Conservation (phyloP, 345 rosid genomes). For the Geranium brycei region DNA sequence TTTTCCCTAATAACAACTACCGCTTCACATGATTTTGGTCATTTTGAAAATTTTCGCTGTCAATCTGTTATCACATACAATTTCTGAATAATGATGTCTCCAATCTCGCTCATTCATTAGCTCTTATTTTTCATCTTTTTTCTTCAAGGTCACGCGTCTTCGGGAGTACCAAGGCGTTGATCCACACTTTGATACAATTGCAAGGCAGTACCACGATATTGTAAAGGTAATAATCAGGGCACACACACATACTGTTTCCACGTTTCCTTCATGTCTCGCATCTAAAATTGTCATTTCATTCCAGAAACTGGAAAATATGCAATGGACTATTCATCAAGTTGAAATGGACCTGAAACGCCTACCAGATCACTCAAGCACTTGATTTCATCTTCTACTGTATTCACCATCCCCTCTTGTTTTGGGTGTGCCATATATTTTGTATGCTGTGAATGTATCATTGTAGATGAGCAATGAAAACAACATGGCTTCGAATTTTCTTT, state of each 20-base stretch:
- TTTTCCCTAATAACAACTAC: background rate
- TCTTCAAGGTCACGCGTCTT: conserved; percentile 71
- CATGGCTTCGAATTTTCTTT: no score
- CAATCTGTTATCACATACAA: background rate
- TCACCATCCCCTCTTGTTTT: background rate
- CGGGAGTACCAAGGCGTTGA: conserved; percentile 97
- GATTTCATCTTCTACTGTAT: background rate
- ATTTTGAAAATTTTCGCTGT: no score
- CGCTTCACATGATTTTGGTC: no score
- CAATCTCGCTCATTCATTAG: conserved; percentile 1
- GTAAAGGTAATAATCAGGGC: conserved; percentile 45
- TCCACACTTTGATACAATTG: conserved; percentile 84
- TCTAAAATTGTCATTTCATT: conserved; percentile 11
- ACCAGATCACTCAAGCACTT: conserved; percentile 38
- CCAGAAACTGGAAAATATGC: conserved; percentile 92
- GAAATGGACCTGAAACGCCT: conserved; percentile 78
- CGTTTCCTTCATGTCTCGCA: background rate
- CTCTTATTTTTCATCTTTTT: background rate
- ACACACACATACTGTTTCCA: background rate
- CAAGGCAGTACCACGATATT: conserved; percentile 89
- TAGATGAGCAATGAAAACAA: no score
- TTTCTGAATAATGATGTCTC: background rate
- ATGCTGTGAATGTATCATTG: background rate
- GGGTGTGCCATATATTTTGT: background rate
- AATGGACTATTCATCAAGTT: conserved; percentile 90